Evolutionary conservation across 257 asterid genomes (phyloP).

Genomic region (Thymus quinquecostatus): DNA sequence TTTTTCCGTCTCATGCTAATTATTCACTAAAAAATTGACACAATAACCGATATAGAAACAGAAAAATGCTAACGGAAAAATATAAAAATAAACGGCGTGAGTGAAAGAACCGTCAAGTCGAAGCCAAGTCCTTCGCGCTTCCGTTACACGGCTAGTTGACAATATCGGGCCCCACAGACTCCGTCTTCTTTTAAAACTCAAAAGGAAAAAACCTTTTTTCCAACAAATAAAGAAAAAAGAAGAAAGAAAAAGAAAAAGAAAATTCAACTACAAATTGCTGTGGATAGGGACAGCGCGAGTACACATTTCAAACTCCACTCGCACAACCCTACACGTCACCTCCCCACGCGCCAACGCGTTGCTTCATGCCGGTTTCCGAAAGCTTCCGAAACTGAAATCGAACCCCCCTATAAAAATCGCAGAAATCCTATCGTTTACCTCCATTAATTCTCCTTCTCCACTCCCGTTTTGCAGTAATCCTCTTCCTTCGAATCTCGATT

Average conservation of each 20-base stretch:
- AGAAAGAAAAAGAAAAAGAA: no score
- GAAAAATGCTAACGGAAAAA: no score
- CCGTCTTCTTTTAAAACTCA: neutral
- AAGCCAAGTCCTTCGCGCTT: neutral
- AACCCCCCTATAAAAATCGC: conserved; percentile 10
- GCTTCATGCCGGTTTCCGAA: conserved; percentile 27
- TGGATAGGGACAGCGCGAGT: conserved; percentile 23
- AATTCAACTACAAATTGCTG: neutral
- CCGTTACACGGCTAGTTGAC: conserved; percentile 22
- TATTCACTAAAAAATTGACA: no score
- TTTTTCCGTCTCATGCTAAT: neutral
- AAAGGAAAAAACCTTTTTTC: neutral
- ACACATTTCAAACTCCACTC: conserved; percentile 1
- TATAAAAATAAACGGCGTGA: neutral
- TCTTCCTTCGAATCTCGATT: neutral
- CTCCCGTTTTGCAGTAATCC: neutral
- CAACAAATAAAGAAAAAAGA: neutral
- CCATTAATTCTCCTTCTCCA: neutral
- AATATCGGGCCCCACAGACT: neutral
- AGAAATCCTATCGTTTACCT: neutral
- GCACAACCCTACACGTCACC: conserved; percentile 3
- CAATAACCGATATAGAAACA: no score
- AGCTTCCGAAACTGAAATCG: neutral
- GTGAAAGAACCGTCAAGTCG: neutral
- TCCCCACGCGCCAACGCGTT: conserved; percentile 39